A percentile compares a stretch with the other conserved stretches of the same genome.
These are phyloP conservation scores for Ganoderma sinense DNA, from an alignment of 1,284 basidiomycete species.

Conservation along the genomic window DNA sequence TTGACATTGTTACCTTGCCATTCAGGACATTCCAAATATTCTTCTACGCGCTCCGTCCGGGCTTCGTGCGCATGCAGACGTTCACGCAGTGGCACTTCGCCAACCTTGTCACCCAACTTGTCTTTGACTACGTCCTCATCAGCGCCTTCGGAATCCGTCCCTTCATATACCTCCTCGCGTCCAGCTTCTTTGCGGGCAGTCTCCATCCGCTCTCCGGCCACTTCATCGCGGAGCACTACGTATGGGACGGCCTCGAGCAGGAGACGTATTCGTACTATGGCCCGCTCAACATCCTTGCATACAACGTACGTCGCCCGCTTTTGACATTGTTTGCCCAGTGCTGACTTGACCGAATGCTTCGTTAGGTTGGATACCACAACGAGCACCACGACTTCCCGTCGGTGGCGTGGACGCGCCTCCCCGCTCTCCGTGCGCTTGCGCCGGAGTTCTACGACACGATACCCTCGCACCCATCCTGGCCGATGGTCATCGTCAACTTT, in stretches of 20 bases:
- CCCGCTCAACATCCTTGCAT: slow-evolving; percentile 89
- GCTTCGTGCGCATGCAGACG: slow-evolving; percentile 89
- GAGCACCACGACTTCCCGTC: slow-evolving; percentile 99
- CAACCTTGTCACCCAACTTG: slow-evolving; percentile 78
- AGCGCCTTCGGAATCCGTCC: slow-evolving; percentile 67
- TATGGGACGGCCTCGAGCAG: slow-evolving; percentile 90
- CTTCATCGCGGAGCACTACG: slow-evolving; percentile 97
- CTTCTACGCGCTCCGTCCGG: slow-evolving; percentile 96
- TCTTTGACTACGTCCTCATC: slow-evolving; percentile 78
- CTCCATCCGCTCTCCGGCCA: slow-evolving; percentile 96
- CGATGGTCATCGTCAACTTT: slow-evolving; percentile 93
- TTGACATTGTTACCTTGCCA: not conserved
- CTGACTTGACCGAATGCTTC: no score
- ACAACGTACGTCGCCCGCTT: slow-evolving; percentile 75
- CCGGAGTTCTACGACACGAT: slow-evolving; percentile 94
- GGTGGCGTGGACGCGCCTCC: slow-evolving; percentile 94
- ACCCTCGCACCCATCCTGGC: slow-evolving; percentile 91
- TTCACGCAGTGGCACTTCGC: slow-evolving; percentile 86
- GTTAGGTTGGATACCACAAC: slow-evolving; percentile 96
- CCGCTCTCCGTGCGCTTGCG: slow-evolving; percentile 82
- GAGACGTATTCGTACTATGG: slow-evolving; percentile 99
- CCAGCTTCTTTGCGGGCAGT: slow-evolving; percentile 94
- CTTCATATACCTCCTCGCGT: slow-evolving; percentile 85
- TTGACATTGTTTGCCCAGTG: not conserved
- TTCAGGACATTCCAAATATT: slow-evolving; percentile 94